These are phyloP conservation scores for Dothiorella sarmentorum DNA, from an alignment of 2,329 filamentous ascomycete genomes.

Conservation along the genomic window DNA sequence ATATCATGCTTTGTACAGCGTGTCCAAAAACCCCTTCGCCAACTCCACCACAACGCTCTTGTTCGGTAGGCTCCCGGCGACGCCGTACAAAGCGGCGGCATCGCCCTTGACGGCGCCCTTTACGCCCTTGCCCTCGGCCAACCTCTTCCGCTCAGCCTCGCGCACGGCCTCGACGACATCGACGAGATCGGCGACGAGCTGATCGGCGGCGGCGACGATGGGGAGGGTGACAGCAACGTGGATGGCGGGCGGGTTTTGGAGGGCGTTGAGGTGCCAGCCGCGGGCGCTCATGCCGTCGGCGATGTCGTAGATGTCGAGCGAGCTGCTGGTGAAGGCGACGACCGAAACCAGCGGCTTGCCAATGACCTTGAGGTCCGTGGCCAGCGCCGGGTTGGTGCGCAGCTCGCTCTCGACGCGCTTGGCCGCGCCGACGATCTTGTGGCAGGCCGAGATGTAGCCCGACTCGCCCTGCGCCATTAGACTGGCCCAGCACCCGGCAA, in stretches of 20 bases:
- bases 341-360: slow-evolving; percentile 87
- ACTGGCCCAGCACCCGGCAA: slow-evolving; percentile 92
- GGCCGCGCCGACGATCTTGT: slow-evolving; percentile 80
- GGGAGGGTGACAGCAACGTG: slow-evolving; percentile 92
- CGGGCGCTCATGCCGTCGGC: slow-evolving; percentile 79
- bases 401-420: slow-evolving; percentile 78
- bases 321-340: slow-evolving; percentile 78
- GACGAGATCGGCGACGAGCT: slow-evolving; percentile 67
- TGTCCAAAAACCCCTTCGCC: slow-evolving; percentile 86
- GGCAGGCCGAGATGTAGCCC: slow-evolving; percentile 84
- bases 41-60: slow-evolving; percentile 92
- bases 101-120: slow-evolving; percentile 65
- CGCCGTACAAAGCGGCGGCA: slow-evolving; percentile 85
- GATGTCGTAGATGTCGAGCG: slow-evolving; percentile 90
- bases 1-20: slow-evolving; percentile 84
- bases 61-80: slow-evolving; percentile 90
- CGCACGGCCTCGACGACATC: slow-evolving; percentile 65
- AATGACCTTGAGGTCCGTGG: slow-evolving; percentile 71
- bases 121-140: slow-evolving; percentile 64
- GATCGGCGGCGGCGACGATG: slow-evolving; percentile 75
- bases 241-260: slow-evolving; percentile 87
- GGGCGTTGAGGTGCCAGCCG: slow-evolving; percentile 93
- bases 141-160: slow-evolving; percentile 72
- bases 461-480: slow-evolving; percentile 83
- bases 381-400: slow-evolving; percentile 63